These are phyloP conservation scores for Ogataea angusta DNA, from an alignment of 805 yeast species.

Conservation along the genomic window DNA sequence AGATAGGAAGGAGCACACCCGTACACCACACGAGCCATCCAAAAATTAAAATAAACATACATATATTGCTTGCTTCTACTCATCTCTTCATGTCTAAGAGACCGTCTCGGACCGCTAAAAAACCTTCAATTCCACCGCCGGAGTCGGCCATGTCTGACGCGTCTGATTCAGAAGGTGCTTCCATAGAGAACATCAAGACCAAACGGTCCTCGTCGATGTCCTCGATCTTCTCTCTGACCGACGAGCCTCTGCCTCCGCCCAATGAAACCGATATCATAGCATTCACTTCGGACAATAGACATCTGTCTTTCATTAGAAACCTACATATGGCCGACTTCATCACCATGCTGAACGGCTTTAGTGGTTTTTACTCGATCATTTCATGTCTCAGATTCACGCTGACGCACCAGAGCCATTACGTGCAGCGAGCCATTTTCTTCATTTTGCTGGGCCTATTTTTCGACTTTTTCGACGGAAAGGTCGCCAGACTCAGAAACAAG, in stretches of 20 bases:
- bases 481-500: constrained; percentile 90
- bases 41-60: background rate
- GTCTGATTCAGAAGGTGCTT: constrained; percentile 20
- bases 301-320: constrained; percentile 79
- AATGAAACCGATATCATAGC: constrained; percentile 73
- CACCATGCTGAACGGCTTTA: constrained; percentile 89
- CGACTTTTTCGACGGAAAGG: constrained; percentile 96
- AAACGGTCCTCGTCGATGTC: constrained; percentile 33
- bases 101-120: constrained; percentile 4
- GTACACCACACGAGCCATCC: background rate
- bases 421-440: constrained; percentile 83
- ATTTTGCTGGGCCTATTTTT: constrained; percentile 90
- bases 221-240: constrained; percentile 47
- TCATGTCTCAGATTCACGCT: constrained; percentile 79
- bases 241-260: constrained; percentile 71
- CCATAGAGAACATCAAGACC: constrained; percentile 15
- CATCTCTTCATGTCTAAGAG: constrained; percentile 15
- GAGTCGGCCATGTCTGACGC: constrained; percentile 25
- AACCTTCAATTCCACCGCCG: constrained; percentile 7
- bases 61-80: background rate
- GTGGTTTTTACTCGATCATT: constrained; percentile 87
- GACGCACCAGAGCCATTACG: constrained; percentile 65
- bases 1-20: background rate
- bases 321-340: constrained; percentile 95
- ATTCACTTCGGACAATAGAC: constrained; percentile 79